Base-by-base conservation (phyloP, 345 rosid genomes). In the Aquilaria malaccensis region DNA sequence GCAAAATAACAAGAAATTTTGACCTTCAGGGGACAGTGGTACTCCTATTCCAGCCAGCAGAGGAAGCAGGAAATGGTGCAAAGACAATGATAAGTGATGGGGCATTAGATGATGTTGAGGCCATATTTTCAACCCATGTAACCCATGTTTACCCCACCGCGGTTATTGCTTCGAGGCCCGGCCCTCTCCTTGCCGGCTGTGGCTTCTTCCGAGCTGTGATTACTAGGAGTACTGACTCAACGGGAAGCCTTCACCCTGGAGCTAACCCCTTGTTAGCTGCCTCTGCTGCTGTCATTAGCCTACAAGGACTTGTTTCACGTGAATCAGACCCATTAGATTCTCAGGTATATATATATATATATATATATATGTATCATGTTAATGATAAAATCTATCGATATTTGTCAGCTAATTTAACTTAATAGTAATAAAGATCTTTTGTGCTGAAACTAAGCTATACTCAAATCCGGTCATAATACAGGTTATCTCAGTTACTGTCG, bases 41-140 rank as follows among this genome's bases (percentile, higher is more conserved):
- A 37, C 82, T 86, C 9, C 68, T 86, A 63, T 83, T 81, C 67
- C 93, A 83, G 67, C 93, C 93, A 13, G 93, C 89, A 2, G 93
- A 86, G 63, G 89, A 86, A 66, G 62, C 60, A 13, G 89, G 93
- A 2, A 68, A 48, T 51, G 93, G 93, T 2, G 89, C 85, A 1
- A 80, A 78, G 64, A 72, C 72, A 11, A 81, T 86, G 85, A 75
- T 86, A 33, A 32, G 61, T 51, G 85, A 74, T 61, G 79, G 81
- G 3, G 85, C 61, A 45, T 76, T 86, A 2, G 76, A 81, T 53
- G 73, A 79, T 30, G 79, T 83, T 13, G 80, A 81, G 68, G 88
- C 83, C 45, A 73, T 86, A 60, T 76, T 86, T 10, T 88, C 88
- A 45, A 1, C 83, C 54, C 92, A 86, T 43, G 9, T 83, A 55